Conservation (phyloP, 441 rosid species). For the Arabidopsis lyrata region DNA sequence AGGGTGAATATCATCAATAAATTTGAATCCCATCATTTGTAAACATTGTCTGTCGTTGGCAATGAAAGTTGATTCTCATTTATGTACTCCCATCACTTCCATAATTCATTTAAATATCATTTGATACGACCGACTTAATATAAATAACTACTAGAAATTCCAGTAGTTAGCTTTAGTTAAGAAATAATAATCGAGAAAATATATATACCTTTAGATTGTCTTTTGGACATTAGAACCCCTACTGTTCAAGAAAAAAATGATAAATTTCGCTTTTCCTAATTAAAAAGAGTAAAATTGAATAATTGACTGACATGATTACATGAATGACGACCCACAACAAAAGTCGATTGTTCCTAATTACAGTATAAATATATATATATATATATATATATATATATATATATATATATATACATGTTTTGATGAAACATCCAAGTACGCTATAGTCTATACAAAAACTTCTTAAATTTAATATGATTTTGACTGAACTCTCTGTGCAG, state of each 20-base stretch:
- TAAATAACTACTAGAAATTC: background rate
- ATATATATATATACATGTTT: background rate
- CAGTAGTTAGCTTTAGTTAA: background rate
- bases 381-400: background rate
- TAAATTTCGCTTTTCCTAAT: background rate
- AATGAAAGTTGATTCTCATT: constrained; percentile 18
- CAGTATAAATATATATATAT: background rate
- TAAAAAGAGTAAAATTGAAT: constrained; percentile 7
- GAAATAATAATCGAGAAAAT: background rate
- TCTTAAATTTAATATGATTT: background rate
- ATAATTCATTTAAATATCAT: background rate
- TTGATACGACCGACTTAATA: background rate
- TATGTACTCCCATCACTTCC: constrained; percentile 16
- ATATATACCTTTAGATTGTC: background rate
- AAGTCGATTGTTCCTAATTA: constrained; percentile 9
- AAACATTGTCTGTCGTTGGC: constrained; percentile 32
- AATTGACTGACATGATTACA: constrained; percentile 7
- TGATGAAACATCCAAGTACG: background rate
- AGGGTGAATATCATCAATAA: constrained; percentile 20
- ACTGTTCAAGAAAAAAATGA: background rate
- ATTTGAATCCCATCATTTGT: constrained; percentile 24
- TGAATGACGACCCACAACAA: constrained; percentile 9
- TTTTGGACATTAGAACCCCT: background rate
- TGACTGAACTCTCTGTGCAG: background rate
- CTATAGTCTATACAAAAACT: background rate